Evolutionary conservation across 2,329 filamentous ascomycete species (phyloP), one percentile per base, ranked within the genome.

Genomic region (Nemania diffusa): DNA sequence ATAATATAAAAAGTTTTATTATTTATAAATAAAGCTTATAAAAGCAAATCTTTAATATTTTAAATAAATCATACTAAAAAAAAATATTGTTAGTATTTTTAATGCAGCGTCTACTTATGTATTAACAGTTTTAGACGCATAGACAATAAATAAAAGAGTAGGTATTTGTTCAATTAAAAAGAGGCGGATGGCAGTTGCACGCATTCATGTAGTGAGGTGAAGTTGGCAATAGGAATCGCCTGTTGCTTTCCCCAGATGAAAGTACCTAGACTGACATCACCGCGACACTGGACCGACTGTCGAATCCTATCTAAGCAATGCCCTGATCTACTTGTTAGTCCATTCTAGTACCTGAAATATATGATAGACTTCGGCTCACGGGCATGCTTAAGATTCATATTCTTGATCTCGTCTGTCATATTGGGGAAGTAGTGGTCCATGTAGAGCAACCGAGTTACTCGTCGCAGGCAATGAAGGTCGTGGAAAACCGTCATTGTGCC

Each of bases 291-390:
- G 17, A 64, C 48, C 24, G 42, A 50, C 32, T 64, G 61, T 8
- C 61, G 61, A 11, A 58, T 53, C 24, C 61, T 34, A 34, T 64
- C 53, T 11, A 64, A 17, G 29, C 61, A 58, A 53, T 64, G 61
- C n/a, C 24, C 61, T 64, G 15, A 3, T 11, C 15, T n/a, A 8
- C 22, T n/a, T 5, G 17, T 46, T 9, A 51, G 17, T 13, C 7
- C 24, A 15, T 15, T 29, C 24, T 44, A 32, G 3, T 24, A 3
- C 32, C 4, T 27, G 11, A 13, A 37, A 17, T 22, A 24, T 22
- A 40, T 40, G 6, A 32, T n/a, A 3, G 27, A 24, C 5, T 29
- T 32, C 4, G 11, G 32, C 60, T 62, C 15, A 62, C 60, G 32
- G 9, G 60, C 48, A 9, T 62, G 60, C 27, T 46, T 26, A 7